Evolutionary conservation across 768 basidiomycete species (phyloP), one percentile per base, ranked within the genome.

Genomic region (Suillus americanus): DNA sequence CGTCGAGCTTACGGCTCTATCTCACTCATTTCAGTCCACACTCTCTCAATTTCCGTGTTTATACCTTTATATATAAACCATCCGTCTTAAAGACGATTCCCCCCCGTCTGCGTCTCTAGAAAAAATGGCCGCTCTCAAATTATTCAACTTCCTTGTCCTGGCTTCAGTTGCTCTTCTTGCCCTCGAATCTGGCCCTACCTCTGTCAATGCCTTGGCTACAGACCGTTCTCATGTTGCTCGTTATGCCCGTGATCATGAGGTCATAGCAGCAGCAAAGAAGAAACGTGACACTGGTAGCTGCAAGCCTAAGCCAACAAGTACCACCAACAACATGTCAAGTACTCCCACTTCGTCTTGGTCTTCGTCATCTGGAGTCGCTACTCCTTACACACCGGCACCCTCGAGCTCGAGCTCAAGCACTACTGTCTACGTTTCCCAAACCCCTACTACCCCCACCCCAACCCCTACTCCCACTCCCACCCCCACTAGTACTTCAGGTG

Each of bases 61-160:
- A 30, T 55, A 37, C 38, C 25, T 20, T 54, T 48, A 51, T 57
- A 33, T 60, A 48, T 60, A 46, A 43, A 53, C 50, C 14, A 28
- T 30, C 50, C 50, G 50, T 50, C 25, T 30, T 50, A 50, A 50
- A 25, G 60, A 60, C 60, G 53, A 33, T 25, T 33, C 61, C 61
- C 62, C 62, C 6, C 48, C 28, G 28, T 48, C 48, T 64, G 56
- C 67, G 60, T 62, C 64, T 68, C 46, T 12, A 23, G 5, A 46
- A 60, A 38, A 50, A 56, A 87, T 87, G 84, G 81, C 85, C 50
- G 71, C 80, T 56, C 50, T 77, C 64, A 88, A 84, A 67, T 71
- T 89, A 56, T 71, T 89, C 71, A 83, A 83, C 70, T 74, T 91
- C 65, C 33, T 92, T 61, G 83, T 89, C 25, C 66, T 92, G 46